A percentile compares a stretch with the other conserved stretches of the same genome.
Evolutionary conservation across 768 basidiomycete genomes (phyloP).

Genomic region (Hemileccinum rubropunctum): DNA sequence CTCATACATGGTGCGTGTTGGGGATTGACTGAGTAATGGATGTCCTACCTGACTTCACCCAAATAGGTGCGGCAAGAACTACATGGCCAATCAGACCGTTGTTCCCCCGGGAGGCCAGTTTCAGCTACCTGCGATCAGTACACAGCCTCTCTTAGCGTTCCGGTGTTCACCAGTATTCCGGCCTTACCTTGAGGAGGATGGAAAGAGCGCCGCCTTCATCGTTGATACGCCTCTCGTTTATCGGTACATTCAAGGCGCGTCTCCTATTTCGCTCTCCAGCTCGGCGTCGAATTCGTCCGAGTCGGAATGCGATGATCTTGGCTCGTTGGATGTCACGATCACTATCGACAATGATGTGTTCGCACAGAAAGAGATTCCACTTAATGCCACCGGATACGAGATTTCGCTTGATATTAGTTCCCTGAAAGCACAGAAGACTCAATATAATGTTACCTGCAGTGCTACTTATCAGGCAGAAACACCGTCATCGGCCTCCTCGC

Average conservation of each 20-base stretch:
- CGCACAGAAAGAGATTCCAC: slow-evolving; percentile 29
- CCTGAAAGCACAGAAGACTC: slow-evolving; percentile 26
- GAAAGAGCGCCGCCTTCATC: slow-evolving; percentile 23
- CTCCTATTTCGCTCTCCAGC: slow-evolving; percentile 25
- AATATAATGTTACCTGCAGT: slow-evolving; percentile 35
- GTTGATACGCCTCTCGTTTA: slow-evolving; percentile 40
- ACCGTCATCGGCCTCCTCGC: slow-evolving; percentile 4
- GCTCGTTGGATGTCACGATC: slow-evolving; percentile 28
- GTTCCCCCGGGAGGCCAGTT: slow-evolving; percentile 49
- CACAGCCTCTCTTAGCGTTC: slow-evolving; percentile 40
- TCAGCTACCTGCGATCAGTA: slow-evolving; percentile 32
- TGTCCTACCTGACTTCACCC: background rate
- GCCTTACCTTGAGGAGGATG: slow-evolving; percentile 47
- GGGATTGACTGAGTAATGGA: background rate
- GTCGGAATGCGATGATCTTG: background rate
- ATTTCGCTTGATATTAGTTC: slow-evolving; percentile 32
- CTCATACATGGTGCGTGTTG: slow-evolving; percentile 28
- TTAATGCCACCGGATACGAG: slow-evolving; percentile 39
- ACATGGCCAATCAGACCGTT: slow-evolving; percentile 37
- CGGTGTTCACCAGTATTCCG: slow-evolving; percentile 46
- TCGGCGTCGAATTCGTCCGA: background rate
- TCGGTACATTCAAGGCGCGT: slow-evolving; percentile 33
- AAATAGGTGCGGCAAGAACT: slow-evolving; percentile 52
- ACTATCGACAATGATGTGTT: slow-evolving; percentile 25
- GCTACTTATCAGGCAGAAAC: slow-evolving; percentile 25